Evolutionary conservation across 805 yeast species (phyloP).

Genomic region (Hanseniaspora hatyaiensis): DNA sequence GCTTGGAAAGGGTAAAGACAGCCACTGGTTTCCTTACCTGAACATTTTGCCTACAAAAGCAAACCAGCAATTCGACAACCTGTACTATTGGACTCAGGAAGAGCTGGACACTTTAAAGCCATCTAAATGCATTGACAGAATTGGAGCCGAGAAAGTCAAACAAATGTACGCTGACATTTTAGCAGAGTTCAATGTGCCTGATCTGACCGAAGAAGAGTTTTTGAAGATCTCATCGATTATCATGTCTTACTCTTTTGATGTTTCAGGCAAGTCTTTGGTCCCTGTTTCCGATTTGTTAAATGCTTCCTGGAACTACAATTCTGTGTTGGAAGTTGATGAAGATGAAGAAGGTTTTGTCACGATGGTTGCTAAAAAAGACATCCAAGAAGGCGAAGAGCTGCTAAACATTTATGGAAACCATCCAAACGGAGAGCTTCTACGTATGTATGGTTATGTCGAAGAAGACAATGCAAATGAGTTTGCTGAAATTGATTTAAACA

Average conservation of each 20-base stretch:
- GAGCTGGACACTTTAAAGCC: conserved; percentile 53
- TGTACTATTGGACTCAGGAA: conserved; percentile 67
- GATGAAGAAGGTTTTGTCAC: conserved; percentile 32
- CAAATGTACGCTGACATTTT: conserved; percentile 40
- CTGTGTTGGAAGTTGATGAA: conserved; percentile 21
- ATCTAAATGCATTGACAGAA: conserved; percentile 53
- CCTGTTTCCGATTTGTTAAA: conserved; percentile 87
- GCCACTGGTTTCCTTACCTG: conserved; percentile 63
- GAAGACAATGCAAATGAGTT: conserved; percentile 65
- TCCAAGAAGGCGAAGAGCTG: conserved; percentile 57
- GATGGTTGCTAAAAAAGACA: conserved; percentile 60
- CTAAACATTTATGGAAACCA: conserved; percentile 84
- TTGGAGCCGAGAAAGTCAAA: conserved; percentile 60
- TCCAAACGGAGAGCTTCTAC: conserved; percentile 78
- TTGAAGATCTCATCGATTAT: conserved; percentile 66
- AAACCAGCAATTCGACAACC: conserved; percentile 39
- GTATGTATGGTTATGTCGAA: conserved; percentile 89
- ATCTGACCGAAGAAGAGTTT: conserved; percentile 30
- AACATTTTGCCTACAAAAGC: conserved; percentile 46
- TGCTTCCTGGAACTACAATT: conserved; percentile 35
- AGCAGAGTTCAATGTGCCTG: conserved; percentile 29
- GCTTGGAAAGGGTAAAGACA: conserved; percentile 33
- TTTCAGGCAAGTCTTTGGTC: conserved; percentile 62
- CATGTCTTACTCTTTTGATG: conserved; percentile 83
- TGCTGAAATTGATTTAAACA: conserved; percentile 52